phyloP scores from a whole-genome alignment of 2,329 filamentous ascomycete species.

The Colletotrichum brevisporum region DNA sequence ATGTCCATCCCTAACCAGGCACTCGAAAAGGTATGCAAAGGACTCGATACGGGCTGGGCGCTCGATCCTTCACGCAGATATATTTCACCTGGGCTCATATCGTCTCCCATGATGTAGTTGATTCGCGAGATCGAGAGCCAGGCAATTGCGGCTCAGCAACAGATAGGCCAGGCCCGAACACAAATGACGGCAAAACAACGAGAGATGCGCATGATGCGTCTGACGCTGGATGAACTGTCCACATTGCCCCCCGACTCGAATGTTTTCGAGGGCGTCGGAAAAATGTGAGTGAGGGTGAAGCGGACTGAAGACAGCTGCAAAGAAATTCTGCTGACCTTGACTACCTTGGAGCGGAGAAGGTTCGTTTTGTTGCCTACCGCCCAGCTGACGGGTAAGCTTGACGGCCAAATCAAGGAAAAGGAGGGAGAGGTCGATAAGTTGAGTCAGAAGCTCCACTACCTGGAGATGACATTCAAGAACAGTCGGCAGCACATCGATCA shows the following conservation, averaged over 20 bases:
- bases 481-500: constrained; percentile 92
- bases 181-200: constrained; percentile 90
- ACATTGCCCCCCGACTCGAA: constrained; percentile 81
- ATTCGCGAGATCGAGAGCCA: constrained; percentile 95
- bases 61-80: neutral
- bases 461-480: constrained; percentile 96
- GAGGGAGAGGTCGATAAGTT: constrained; percentile 85
- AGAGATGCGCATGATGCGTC: constrained; percentile 88
- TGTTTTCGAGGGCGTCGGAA: constrained; percentile 95
- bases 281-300: constrained; percentile 78
- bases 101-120: constrained; percentile 67
- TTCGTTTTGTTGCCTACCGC: constrained; percentile 85
- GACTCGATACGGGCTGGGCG: neutral
- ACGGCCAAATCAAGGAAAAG: constrained; percentile 79
- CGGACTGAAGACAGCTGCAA: neutral
- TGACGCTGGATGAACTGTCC: constrained; percentile 88
- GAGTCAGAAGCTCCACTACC: constrained; percentile 90
- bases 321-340: constrained; percentile 20
- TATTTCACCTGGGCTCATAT: constrained; percentile 30
- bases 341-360: constrained; percentile 65
- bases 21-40: constrained; percentile 81
- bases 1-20: constrained; percentile 98
- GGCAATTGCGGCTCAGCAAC: constrained; percentile 89
- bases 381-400: constrained; percentile 82
- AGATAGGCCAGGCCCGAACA: constrained; percentile 87